phyloP scores from a whole-genome alignment of 2,329 filamentous ascomycete species.

The Penicillium concentricum region DNA sequence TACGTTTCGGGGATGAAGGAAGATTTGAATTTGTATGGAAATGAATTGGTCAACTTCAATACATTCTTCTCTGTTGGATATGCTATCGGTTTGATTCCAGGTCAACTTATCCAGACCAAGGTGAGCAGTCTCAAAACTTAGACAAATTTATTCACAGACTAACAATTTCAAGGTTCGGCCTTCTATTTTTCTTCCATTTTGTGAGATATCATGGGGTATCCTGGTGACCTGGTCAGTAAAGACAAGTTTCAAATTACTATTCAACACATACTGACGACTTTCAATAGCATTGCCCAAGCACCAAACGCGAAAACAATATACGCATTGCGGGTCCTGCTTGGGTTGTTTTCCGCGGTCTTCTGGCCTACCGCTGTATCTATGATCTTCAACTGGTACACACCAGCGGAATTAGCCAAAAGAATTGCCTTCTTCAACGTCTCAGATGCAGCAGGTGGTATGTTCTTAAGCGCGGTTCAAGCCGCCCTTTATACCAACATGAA shows the following conservation, averaged over 20 bases:
- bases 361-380: constrained; percentile 9
- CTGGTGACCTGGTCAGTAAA: constrained; percentile 7
- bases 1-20: constrained; percentile 12
- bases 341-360: constrained; percentile 7
- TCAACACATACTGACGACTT: neutral
- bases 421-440: constrained; percentile 19
- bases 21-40: constrained; percentile 4
- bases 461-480: constrained; percentile 17
- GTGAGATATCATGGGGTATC: constrained; percentile 8
- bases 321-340: constrained; percentile 1
- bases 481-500: constrained; percentile 20
- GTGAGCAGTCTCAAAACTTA: neutral
- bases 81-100: constrained; percentile 7
- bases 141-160: neutral
- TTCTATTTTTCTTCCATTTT: constrained; percentile 6
- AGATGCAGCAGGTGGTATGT: constrained; percentile 19
- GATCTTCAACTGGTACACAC: constrained; percentile 22
- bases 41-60: constrained; percentile 8
- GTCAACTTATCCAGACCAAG: constrained; percentile 8
- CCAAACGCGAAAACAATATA: constrained; percentile 8
- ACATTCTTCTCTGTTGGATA: constrained; percentile 9
- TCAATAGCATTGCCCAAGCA: constrained; percentile 1
- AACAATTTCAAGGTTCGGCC: neutral
- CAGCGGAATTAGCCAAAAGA: constrained; percentile 15
- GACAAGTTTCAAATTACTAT: neutral